Percentiles rank a stretch among this genome's conserved stretches.
Conservation (phyloP, 2,329 filamentous ascomycete genomes). For the Fusarium beomiforme region DNA sequence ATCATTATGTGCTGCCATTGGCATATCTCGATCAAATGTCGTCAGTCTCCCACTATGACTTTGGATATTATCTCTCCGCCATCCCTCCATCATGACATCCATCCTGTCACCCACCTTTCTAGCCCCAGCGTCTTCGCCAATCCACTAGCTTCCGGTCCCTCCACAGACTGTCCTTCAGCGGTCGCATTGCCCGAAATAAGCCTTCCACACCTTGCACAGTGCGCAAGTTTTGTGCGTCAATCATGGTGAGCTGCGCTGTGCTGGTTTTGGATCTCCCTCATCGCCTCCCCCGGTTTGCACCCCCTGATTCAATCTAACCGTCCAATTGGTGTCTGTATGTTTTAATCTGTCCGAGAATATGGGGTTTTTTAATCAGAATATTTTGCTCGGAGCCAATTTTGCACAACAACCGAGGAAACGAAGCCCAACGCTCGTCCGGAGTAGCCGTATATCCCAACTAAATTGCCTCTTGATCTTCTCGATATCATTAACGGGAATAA, state of each 20-base stretch:
- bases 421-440: constrained; percentile 9
- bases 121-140: constrained; percentile 30
- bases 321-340: constrained; percentile 35
- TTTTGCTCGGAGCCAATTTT: constrained; percentile 8
- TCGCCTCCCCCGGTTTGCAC: constrained; percentile 33
- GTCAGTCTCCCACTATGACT: constrained; percentile 14
- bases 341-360: constrained; percentile 4
- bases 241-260: constrained; percentile 28
- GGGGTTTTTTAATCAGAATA: constrained; percentile 6
- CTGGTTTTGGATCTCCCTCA: constrained; percentile 31
- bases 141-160: constrained; percentile 16
- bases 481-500: background rate
- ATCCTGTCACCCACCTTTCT: constrained; percentile 37
- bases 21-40: constrained; percentile 16
- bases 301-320: constrained; percentile 28
- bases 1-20: constrained; percentile 7
- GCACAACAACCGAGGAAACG: constrained; percentile 4
- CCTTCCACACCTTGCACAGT: constrained; percentile 27
- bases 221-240: constrained; percentile 5
- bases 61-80: constrained; percentile 9
- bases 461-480: background rate
- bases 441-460: background rate
- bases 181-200: constrained; percentile 30
- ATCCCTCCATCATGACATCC: constrained; percentile 37
- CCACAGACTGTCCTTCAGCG: constrained; percentile 23